A percentile compares a stretch with the other conserved stretches of the same genome.
phyloP scores from a whole-genome alignment of 768 basidiomycete species.

The Hygrocybe coccinea region DNA sequence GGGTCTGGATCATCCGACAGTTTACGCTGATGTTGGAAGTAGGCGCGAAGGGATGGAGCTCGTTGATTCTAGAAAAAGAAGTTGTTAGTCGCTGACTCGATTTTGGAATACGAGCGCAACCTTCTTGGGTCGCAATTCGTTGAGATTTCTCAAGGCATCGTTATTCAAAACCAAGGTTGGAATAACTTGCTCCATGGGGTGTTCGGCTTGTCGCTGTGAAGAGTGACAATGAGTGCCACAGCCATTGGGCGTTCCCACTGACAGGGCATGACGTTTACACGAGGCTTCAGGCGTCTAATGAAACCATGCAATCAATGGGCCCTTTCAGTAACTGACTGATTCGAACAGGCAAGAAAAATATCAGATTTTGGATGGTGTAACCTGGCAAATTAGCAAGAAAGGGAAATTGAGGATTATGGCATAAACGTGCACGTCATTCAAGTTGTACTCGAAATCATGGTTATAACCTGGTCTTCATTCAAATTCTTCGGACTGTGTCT shows the following conservation, averaged over 20 bases:
- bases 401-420: no score
- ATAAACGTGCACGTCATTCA: no score
- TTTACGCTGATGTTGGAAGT: slow-evolving; percentile 1
- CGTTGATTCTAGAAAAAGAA: background rate
- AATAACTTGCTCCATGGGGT: background rate
- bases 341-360: no score
- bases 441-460: no score
- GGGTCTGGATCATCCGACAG: background rate
- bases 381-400: no score
- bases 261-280: background rate
- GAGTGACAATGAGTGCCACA: background rate
- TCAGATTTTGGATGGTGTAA: no score
- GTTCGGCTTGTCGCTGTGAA: background rate
- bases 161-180: background rate
- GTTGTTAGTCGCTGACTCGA: background rate
- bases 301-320: no score
- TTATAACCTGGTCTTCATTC: no score
- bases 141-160: background rate
- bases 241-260: no score
- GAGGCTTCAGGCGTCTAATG: background rate
- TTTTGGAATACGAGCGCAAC: background rate
- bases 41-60: background rate
- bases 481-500: no score
- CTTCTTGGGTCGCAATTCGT: background rate
- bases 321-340: no score